A percentile compares a stretch with the other conserved stretches of the same genome.
Conservation (phyloP, 2,329 filamentous ascomycete genomes). For the Fusarium sp. region DNA sequence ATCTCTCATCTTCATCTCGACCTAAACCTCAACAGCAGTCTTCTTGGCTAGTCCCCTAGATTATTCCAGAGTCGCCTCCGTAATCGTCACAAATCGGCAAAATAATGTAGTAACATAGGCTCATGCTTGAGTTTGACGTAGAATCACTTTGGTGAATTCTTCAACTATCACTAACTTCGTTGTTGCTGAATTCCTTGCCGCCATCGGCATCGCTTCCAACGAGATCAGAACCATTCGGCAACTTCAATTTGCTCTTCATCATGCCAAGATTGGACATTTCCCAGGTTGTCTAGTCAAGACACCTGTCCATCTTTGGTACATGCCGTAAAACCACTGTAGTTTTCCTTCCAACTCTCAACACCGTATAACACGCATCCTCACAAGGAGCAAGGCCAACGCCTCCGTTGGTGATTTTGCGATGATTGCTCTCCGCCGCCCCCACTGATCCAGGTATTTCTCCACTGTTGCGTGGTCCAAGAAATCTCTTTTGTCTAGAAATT, state of each 20-base stretch:
- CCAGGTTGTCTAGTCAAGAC: conserved; percentile 19
- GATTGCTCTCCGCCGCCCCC: conserved; percentile 44
- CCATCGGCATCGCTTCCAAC: conserved; percentile 1
- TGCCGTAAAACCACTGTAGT: conserved; percentile 30
- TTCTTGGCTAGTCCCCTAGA: not conserved
- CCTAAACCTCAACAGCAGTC: not conserved
- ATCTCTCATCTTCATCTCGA: not conserved
- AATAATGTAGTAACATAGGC: not conserved
- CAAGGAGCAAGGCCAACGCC: conserved; percentile 25
- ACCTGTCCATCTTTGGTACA: conserved; percentile 25
- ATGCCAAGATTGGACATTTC: conserved; percentile 14
- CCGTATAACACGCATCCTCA: conserved; percentile 28
- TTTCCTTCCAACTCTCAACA: conserved; percentile 32
- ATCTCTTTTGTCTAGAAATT: conserved; percentile 51
- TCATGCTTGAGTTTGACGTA: conserved; percentile 5
- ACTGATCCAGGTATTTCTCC: conserved; percentile 33
- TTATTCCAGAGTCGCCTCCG: not conserved
- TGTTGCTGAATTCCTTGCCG: not conserved
- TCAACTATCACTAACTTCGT: conserved; percentile 11
- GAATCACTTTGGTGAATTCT: conserved; percentile 16
- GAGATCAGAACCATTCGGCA: not conserved
- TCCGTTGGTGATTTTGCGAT: conserved; percentile 34
- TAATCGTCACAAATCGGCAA: not conserved
- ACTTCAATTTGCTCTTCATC: conserved; percentile 29
- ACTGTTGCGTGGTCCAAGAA: conserved; percentile 37